A percentile compares a stretch with the other conserved stretches of the same genome.
Evolutionary conservation across 2,329 filamentous ascomycete species (phyloP).

Genomic region (Ophiostoma piceae): DNA sequence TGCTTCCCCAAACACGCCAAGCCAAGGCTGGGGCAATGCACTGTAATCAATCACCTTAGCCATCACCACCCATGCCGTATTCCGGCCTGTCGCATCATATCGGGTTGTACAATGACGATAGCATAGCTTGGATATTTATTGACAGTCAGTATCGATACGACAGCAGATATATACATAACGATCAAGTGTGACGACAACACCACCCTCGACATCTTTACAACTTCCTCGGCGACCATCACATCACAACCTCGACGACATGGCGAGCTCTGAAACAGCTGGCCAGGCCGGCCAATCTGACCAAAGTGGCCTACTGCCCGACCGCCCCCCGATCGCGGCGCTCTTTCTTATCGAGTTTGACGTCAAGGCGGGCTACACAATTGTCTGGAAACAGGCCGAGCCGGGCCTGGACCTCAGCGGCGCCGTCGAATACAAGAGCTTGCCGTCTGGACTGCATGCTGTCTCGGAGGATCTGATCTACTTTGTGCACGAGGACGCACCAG

Average conservation of each 20-base stretch:
- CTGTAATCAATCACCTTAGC: slow-evolving; percentile 1
- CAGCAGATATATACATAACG: neutral
- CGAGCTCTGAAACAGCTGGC: neutral
- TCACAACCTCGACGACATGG: neutral
- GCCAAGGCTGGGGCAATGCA: slow-evolving; percentile 10
- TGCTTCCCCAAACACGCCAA: slow-evolving; percentile 8
- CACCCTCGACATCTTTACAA: neutral
- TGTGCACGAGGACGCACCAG: slow-evolving; percentile 53
- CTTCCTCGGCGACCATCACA: neutral
- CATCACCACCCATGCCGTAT: neutral
- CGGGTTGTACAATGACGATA: slow-evolving; percentile 4
- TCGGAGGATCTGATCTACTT: slow-evolving; percentile 90
- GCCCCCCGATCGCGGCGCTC: slow-evolving; percentile 65
- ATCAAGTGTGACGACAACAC: neutral
- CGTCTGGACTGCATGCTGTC: slow-evolving; percentile 86
- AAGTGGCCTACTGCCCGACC: slow-evolving; percentile 37
- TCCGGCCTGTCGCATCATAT: neutral
- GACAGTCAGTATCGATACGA: neutral
- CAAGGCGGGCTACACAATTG: slow-evolving; percentile 84
- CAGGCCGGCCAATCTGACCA: neutral
- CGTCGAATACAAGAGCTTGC: slow-evolving; percentile 94
- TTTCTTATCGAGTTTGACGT: slow-evolving; percentile 91
- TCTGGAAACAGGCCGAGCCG: slow-evolving; percentile 71
- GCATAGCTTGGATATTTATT: neutral
- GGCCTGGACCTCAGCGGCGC: slow-evolving; percentile 74